These are phyloP conservation scores for Strobilomyces dryophilus DNA, from an alignment of 768 basidiomycete genomes.

Conservation along the genomic window DNA sequence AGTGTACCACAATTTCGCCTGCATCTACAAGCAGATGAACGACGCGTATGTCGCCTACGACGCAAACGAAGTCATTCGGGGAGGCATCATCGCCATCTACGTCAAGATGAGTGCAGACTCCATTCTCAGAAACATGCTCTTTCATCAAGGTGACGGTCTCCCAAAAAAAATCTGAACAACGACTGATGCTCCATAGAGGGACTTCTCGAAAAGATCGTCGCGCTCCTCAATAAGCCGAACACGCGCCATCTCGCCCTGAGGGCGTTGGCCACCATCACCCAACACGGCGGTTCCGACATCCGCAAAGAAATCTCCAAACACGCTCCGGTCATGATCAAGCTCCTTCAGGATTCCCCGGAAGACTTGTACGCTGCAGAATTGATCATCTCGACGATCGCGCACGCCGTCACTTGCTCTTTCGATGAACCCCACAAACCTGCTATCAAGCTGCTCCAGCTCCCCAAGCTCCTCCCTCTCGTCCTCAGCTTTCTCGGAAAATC, in stretches of 20 bases:
- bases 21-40: conserved; percentile 46
- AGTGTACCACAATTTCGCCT: conserved; percentile 51
- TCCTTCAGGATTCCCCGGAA: conserved; percentile 46
- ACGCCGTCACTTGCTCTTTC: conserved; percentile 42
- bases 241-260: conserved; percentile 50
- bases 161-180: neutral
- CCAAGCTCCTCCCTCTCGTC: conserved; percentile 39
- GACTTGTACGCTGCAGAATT: conserved; percentile 47
- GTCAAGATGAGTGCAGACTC: conserved; percentile 58
- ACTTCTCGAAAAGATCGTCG: conserved; percentile 47
- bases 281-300: conserved; percentile 50
- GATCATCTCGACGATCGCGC: conserved; percentile 46
- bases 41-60: conserved; percentile 11
- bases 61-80: conserved; percentile 39
- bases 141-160: conserved; percentile 39
- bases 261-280: conserved; percentile 52
- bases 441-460: conserved; percentile 38
- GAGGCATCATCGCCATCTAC: conserved; percentile 55
- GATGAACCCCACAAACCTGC: conserved; percentile 34
- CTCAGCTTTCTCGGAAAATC: conserved; percentile 42
- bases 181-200: conserved; percentile 32
- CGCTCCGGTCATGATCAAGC: conserved; percentile 36
- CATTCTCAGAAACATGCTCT: conserved; percentile 53
- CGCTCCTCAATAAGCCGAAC: conserved; percentile 42
- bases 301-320: conserved; percentile 45